A percentile compares a stretch with the other conserved stretches of the same genome.
phyloP scores from a whole-genome alignment of 139 green algal genomes.

The Marvania coccoides region DNA sequence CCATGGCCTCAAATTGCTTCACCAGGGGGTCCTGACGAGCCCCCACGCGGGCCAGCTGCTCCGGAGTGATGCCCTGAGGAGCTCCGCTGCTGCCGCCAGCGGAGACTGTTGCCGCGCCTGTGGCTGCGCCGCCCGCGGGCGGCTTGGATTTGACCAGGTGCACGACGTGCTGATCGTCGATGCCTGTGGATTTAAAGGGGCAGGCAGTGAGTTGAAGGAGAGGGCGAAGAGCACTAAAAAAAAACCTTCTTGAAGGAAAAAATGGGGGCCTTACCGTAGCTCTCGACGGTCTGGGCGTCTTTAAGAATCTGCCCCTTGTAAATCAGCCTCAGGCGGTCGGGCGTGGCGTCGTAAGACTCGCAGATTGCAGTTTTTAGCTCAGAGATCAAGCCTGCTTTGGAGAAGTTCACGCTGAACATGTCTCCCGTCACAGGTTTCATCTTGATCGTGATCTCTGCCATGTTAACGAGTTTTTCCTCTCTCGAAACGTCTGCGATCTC shows the following conservation, averaged over 20 bases:
- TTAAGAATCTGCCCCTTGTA: slow-evolving; percentile 92
- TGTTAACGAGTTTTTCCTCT: neutral
- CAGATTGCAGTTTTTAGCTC: slow-evolving; percentile 72
- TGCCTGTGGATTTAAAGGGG: slow-evolving; percentile 34
- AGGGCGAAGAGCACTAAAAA: neutral
- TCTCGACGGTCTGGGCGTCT: slow-evolving; percentile 70
- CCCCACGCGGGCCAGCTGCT: slow-evolving; percentile 5
- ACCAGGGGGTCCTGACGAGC: slow-evolving; percentile 26
- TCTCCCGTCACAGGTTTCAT: slow-evolving; percentile 44
- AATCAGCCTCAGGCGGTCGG: slow-evolving; percentile 73
- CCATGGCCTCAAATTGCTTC: slow-evolving; percentile 16
- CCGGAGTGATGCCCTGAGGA: neutral
- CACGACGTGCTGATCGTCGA: slow-evolving; percentile 55
- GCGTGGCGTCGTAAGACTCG: slow-evolving; percentile 20
- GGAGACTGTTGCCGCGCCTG: slow-evolving; percentile 1
- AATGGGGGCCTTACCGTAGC: slow-evolving; percentile 55
- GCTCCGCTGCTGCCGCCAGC: neutral
- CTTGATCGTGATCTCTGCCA: slow-evolving; percentile 21
- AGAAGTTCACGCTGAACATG: slow-evolving; percentile 29
- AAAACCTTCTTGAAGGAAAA: neutral
- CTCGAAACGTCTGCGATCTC: neutral
- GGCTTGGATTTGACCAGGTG: slow-evolving; percentile 48
- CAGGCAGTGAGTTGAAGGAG: neutral
- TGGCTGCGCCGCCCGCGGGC: neutral
- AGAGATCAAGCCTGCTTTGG: slow-evolving; percentile 27